Evolutionary conservation across 2,329 filamentous ascomycete species (phyloP).

Genomic region (Phaeosphaeria sp.): DNA sequence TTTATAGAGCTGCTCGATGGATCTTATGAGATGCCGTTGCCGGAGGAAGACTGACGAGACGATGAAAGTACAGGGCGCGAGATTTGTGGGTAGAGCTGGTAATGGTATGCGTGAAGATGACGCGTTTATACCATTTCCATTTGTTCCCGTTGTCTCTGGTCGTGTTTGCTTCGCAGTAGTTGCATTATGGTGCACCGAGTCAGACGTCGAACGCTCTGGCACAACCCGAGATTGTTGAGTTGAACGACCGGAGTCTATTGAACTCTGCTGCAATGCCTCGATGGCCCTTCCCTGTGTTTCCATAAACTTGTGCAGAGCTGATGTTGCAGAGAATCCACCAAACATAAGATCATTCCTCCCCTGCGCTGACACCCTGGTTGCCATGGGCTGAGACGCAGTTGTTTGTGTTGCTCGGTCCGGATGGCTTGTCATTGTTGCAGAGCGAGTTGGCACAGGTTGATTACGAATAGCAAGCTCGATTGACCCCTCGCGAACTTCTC

Average conservation of each 20-base stretch:
- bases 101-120: constrained; percentile 25
- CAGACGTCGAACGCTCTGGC: neutral
- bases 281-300: constrained; percentile 50
- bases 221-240: neutral
- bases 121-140: neutral
- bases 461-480: neutral
- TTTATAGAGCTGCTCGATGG: constrained; percentile 59
- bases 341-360: constrained; percentile 37
- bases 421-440: neutral
- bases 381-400: neutral
- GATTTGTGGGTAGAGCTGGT: constrained; percentile 24
- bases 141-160: neutral
- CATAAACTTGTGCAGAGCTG: constrained; percentile 60
- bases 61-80: constrained; percentile 54
- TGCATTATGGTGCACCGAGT: neutral
- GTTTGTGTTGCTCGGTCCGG: neutral
- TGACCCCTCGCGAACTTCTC: neutral
- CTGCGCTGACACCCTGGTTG: neutral
- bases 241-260: neutral
- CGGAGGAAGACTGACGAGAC: constrained; percentile 58
- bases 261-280: neutral
- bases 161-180: neutral
- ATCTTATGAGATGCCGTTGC: constrained; percentile 58
- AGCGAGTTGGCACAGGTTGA: neutral
- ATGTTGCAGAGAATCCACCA: constrained; percentile 50